Base-by-base conservation (phyloP, 1,284 basidiomycete species). In the Puccinia coronata region DNA sequence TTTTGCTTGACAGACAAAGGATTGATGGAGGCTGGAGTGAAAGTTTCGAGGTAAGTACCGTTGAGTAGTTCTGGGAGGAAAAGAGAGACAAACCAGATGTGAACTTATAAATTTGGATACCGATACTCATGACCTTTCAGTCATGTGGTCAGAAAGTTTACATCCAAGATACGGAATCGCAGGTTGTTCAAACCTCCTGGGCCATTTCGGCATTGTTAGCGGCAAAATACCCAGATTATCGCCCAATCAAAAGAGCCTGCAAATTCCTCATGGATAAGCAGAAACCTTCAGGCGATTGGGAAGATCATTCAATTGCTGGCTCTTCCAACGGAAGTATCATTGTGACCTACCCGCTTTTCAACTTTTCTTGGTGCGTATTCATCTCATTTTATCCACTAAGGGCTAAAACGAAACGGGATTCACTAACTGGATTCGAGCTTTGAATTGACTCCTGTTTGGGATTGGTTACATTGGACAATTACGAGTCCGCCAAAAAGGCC, bases 1-100 rank as follows among this genome's bases (percentile, higher is more conserved):
- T 97, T 87, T 87, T 99, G 70, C 84, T 96, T 39, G 86, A 88
- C 57, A 94, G 95, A 85, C 97, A 98, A 87, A 91, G 92, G 85
- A 88, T 88, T 3, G 97, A 99, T 85, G 97, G 97, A 31, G 97
- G 97, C 1, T 99, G 97, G 96, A 96, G 96, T 23, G 97, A 99
- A 87, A 96, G 93, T 84, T 98, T 95, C 87, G 92, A 93, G 91
- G 96, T 94, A 81, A 82, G 90, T 57, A 31, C 49, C 4, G 5
- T 31, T 5, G 34, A 28, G 25, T n/a, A 16, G 18, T 20, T 36
- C 36, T 20, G 5, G 25, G 34, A 28, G 34, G 63, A 34, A 43
- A 2, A 76, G 31, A 31, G 12, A 20, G 16, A 18, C 20, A n/a
- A n/a, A n/a, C n/a, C n/a, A n/a, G n/a, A n/a, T n/a, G n/a, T n/a